Evolutionary conservation across 2,329 filamentous ascomycete species (phyloP).

Genomic region (Fusarium albosuccineum): DNA sequence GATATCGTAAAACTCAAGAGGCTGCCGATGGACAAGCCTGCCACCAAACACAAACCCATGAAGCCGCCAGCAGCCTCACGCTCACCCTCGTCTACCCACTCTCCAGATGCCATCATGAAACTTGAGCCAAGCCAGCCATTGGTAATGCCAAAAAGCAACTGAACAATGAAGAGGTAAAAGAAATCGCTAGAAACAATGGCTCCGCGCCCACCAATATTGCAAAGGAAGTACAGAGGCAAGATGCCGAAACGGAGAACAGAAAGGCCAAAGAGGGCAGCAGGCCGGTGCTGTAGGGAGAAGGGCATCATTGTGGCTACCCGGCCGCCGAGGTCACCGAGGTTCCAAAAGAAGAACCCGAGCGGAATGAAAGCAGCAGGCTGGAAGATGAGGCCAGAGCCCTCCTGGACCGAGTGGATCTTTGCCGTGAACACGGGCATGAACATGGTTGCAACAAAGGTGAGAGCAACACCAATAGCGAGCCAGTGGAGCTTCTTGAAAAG

Average conservation of each 20-base stretch:
- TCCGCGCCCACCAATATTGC: conserved; percentile 85
- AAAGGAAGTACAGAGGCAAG: conserved; percentile 88
- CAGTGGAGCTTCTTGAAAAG: conserved; percentile 85
- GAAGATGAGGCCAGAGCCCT: conserved; percentile 68
- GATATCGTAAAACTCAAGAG: conserved; percentile 85
- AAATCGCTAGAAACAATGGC: conserved; percentile 82
- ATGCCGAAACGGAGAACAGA: conserved; percentile 76
- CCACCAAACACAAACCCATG: conserved; percentile 92
- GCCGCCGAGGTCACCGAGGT: conserved; percentile 85
- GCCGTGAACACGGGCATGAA: conserved; percentile 93
- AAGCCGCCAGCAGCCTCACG: conserved; percentile 91
- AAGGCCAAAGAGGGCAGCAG: conserved; percentile 75
- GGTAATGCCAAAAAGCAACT: conserved; percentile 84
- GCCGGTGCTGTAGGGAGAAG: conserved; percentile 70
- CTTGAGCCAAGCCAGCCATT: conserved; percentile 90
- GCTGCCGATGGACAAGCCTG: conserved; percentile 86
- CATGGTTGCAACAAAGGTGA: conserved; percentile 90
- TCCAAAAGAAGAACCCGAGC: conserved; percentile 93
- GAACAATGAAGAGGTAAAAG: conserved; percentile 89
- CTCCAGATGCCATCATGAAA: conserved; percentile 90
- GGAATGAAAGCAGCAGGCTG: conserved; percentile 86
- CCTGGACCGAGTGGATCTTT: conserved; percentile 66
- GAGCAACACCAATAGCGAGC: conserved; percentile 80
- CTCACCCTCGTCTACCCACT: conserved; percentile 86
- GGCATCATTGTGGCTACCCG: conserved; percentile 75